Conservation (phyloP, 2,329 filamentous ascomycete genomes). For the Hyphodiscus sp. region DNA sequence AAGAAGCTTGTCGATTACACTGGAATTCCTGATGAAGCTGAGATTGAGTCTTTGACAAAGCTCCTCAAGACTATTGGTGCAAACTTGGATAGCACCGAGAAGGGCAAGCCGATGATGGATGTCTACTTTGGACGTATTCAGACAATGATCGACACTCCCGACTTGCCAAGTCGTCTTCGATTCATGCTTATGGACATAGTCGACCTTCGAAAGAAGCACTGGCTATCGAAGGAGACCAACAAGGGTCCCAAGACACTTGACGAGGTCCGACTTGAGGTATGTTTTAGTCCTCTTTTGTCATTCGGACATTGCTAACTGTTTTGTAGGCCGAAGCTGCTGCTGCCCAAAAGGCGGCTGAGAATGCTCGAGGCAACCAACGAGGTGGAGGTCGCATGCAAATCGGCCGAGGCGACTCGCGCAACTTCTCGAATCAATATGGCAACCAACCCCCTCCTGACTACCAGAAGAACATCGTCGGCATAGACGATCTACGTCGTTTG, state of each 20-base stretch:
- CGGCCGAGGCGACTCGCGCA: slow-evolving; percentile 81
- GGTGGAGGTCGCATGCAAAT: slow-evolving; percentile 63
- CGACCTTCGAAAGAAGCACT: slow-evolving; percentile 71
- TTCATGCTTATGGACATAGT: slow-evolving; percentile 97
- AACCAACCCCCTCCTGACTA: slow-evolving; percentile 66
- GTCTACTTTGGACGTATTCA: slow-evolving; percentile 89
- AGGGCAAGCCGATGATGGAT: slow-evolving; percentile 81
- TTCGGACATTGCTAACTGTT: slow-evolving; percentile 22
- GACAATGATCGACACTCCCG: slow-evolving; percentile 70
- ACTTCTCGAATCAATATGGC: slow-evolving; percentile 67
- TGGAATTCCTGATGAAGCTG: slow-evolving; percentile 86
- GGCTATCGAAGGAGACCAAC: slow-evolving; percentile 81
- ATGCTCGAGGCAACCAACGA: slow-evolving; percentile 53
- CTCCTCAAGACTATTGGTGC: slow-evolving; percentile 85
- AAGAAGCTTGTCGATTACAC: slow-evolving; percentile 95
- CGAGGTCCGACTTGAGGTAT: slow-evolving; percentile 76
- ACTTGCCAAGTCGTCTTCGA: slow-evolving; percentile 77
- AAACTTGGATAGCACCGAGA: slow-evolving; percentile 77
- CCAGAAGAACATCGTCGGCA: slow-evolving; percentile 74
- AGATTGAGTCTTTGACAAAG: slow-evolving; percentile 93
- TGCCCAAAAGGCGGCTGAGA: slow-evolving; percentile 75
- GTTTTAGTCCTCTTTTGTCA: slow-evolving; percentile 22
- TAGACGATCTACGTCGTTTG: slow-evolving; percentile 85
- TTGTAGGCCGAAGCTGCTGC: slow-evolving; percentile 62
- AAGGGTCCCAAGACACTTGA: slow-evolving; percentile 97